Evolutionary conservation across 2,329 filamentous ascomycete genomes (phyloP).

Genomic region (Aspergillus hiratsukae): DNA sequence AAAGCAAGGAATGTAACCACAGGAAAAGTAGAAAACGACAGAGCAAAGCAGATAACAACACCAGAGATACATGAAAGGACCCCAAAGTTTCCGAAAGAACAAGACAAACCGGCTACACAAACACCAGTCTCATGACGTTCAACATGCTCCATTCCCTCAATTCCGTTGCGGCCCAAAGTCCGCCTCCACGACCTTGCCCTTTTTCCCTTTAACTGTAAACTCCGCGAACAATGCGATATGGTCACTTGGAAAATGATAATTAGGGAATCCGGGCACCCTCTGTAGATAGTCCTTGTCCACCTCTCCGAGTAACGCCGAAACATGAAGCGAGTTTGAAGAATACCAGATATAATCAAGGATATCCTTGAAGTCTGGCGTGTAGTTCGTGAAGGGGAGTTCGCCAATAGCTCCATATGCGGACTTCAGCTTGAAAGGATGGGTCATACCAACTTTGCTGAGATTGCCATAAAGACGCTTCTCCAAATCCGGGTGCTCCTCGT

Average conservation of each 20-base stretch:
- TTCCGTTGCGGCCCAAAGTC: conserved; percentile 55
- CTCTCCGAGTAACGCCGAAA: conserved; percentile 77
- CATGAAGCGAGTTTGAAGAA: conserved; percentile 81
- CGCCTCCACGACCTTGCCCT: conserved; percentile 66
- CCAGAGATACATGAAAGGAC: conserved; percentile 26
- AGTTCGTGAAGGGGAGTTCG: conserved; percentile 91
- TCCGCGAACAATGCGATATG: conserved; percentile 87
- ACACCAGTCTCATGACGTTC: conserved; percentile 36
- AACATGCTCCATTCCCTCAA: conserved; percentile 33
- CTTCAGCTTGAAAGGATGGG: conserved; percentile 89
- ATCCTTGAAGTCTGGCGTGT: conserved; percentile 86
- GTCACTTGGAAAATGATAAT: conserved; percentile 91
- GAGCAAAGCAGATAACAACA: conserved; percentile 19
- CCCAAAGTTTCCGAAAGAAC: conserved; percentile 40
- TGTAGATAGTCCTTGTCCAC: conserved; percentile 82
- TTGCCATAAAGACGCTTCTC: conserved; percentile 81
- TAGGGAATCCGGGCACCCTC: conserved; percentile 84
- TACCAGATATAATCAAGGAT: conserved; percentile 99
- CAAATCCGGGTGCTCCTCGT: conserved; percentile 75
- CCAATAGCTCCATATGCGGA: conserved; percentile 83
- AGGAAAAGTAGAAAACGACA: conserved; percentile 18
- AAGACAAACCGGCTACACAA: conserved; percentile 32
- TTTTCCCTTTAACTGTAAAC: conserved; percentile 82
- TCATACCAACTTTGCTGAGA: conserved; percentile 87
- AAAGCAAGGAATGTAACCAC: conserved; percentile 21